Percentiles rank a stretch among this genome's conserved stretches.
Conservation (phyloP, 2,329 filamentous ascomycete genomes). For the Myriosclerotinia curreyana region DNA sequence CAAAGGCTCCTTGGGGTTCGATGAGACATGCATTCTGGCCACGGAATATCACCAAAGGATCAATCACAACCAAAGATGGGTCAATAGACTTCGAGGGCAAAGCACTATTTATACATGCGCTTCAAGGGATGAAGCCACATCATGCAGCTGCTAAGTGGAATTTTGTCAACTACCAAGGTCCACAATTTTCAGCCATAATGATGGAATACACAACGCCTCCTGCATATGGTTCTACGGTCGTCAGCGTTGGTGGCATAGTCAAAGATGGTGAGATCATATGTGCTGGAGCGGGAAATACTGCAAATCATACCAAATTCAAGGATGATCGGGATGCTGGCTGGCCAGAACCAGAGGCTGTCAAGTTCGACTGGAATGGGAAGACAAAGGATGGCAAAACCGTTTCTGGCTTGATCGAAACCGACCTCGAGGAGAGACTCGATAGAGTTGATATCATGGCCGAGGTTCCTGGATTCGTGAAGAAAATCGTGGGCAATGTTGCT, state of each 20-base stretch:
- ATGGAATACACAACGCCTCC: slow-evolving; percentile 96
- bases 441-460: slow-evolving; percentile 95
- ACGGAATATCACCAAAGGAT: slow-evolving; percentile 75
- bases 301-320: slow-evolving; percentile 65
- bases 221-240: slow-evolving; percentile 82
- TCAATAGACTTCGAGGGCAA: slow-evolving; percentile 78
- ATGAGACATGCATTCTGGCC: slow-evolving; percentile 97
- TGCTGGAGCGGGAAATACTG: slow-evolving; percentile 63
- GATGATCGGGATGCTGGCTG: slow-evolving; percentile 78
- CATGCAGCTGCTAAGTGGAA: slow-evolving; percentile 92
- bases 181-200: slow-evolving; percentile 80
- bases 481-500: slow-evolving; percentile 80
- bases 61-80: slow-evolving; percentile 77
- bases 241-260: slow-evolving; percentile 78
- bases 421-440: slow-evolving; percentile 69
- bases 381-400: slow-evolving; percentile 72
- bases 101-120: slow-evolving; percentile 76
- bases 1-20: slow-evolving; percentile 79
- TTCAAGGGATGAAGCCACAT: slow-evolving; percentile 99
- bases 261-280: slow-evolving; percentile 78
- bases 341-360: slow-evolving; percentile 77
- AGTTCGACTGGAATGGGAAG: slow-evolving; percentile 75
- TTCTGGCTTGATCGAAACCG: slow-evolving; percentile 65
- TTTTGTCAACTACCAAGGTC: slow-evolving; percentile 87
- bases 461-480: slow-evolving; percentile 92